Evolutionary conservation across 2,329 filamentous ascomycete species (phyloP).

Genomic region (Fusarium stilboides): DNA sequence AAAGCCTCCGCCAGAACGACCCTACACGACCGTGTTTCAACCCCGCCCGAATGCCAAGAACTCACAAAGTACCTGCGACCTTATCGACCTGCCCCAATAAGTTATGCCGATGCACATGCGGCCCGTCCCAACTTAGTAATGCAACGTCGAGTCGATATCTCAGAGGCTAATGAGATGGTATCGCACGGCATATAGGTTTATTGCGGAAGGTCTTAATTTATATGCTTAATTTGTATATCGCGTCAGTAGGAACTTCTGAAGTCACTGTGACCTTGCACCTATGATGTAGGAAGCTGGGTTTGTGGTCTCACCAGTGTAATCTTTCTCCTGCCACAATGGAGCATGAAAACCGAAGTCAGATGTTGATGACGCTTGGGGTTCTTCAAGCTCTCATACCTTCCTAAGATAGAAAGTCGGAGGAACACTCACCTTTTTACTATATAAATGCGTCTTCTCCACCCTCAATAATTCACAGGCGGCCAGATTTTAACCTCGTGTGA

Average conservation of each 20-base stretch:
- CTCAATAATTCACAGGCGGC: neutral
- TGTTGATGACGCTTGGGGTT: conserved; percentile 9
- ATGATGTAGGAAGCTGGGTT: neutral
- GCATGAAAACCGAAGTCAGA: neutral
- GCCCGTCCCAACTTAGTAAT: conserved; percentile 23
- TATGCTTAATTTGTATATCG: conserved; percentile 23
- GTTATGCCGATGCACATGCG: conserved; percentile 39
- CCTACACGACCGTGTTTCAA: neutral
- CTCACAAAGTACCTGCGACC: conserved; percentile 35
- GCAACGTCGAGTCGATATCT: conserved; percentile 14
- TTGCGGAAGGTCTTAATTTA: conserved; percentile 33
- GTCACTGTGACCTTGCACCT: conserved; percentile 1
- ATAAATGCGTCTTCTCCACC: neutral
- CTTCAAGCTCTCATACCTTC: conserved; percentile 11
- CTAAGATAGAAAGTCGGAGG: conserved; percentile 19
- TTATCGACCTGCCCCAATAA: conserved; percentile 37
- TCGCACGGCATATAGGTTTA: conserved; percentile 27
- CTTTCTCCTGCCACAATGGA: conserved; percentile 35
- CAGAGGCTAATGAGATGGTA: neutral
- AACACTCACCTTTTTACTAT: conserved; percentile 2
- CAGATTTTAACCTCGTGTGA: neutral
- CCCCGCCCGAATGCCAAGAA: conserved; percentile 38
- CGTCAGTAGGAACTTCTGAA: conserved; percentile 26
- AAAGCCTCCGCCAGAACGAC: neutral
- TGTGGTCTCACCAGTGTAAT: conserved; percentile 4